A percentile compares a stretch with the other conserved stretches of the same genome.
phyloP scores from a whole-genome alignment of 2,329 filamentous ascomycete species.

The Ophiostoma angusticollis region DNA sequence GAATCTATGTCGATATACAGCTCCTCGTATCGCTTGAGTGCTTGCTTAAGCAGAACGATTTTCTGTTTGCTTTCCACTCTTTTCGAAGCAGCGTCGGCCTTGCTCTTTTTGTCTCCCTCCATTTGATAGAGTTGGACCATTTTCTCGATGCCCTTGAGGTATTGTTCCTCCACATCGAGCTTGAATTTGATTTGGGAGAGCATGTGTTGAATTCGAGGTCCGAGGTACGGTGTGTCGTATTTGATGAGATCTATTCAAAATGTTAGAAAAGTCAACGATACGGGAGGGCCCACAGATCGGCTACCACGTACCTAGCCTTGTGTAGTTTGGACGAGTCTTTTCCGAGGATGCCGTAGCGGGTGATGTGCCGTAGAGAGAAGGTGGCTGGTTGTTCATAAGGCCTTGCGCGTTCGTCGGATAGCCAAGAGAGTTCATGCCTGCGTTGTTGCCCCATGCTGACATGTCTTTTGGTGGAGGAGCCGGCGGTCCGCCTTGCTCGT shows the following conservation, averaged over 20 bases:
- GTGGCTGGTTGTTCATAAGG: neutral
- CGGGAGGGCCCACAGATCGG: neutral
- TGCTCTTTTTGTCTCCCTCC: slow-evolving; percentile 93
- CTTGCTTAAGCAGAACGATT: slow-evolving; percentile 89
- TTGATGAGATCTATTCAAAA: slow-evolving; percentile 75
- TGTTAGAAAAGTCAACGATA: neutral
- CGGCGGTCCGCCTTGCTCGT: slow-evolving; percentile 36
- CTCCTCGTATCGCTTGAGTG: slow-evolving; percentile 92
- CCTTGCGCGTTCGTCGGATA: slow-evolving; percentile 39
- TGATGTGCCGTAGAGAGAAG: slow-evolving; percentile 1
- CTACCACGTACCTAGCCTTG: slow-evolving; percentile 67
- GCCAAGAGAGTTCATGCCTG: slow-evolving; percentile 39
- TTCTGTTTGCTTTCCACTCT: slow-evolving; percentile 95
- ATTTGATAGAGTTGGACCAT: slow-evolving; percentile 97
- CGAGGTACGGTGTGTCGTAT: slow-evolving; percentile 91
- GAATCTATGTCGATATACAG: slow-evolving; percentile 86
- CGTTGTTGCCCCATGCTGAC: slow-evolving; percentile 37
- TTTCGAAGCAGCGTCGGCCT: slow-evolving; percentile 77
- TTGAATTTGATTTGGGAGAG: slow-evolving; percentile 98
- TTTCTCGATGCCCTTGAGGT: slow-evolving; percentile 97
- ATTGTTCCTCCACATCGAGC: slow-evolving; percentile 95
- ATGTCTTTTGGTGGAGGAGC: slow-evolving; percentile 63
- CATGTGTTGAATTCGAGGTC: slow-evolving; percentile 97
- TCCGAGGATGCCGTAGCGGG: slow-evolving; percentile 31
- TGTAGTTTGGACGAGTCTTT: slow-evolving; percentile 77